Conservation (phyloP, 2,329 filamentous ascomycete genomes). For the Monilinia polystroma region DNA sequence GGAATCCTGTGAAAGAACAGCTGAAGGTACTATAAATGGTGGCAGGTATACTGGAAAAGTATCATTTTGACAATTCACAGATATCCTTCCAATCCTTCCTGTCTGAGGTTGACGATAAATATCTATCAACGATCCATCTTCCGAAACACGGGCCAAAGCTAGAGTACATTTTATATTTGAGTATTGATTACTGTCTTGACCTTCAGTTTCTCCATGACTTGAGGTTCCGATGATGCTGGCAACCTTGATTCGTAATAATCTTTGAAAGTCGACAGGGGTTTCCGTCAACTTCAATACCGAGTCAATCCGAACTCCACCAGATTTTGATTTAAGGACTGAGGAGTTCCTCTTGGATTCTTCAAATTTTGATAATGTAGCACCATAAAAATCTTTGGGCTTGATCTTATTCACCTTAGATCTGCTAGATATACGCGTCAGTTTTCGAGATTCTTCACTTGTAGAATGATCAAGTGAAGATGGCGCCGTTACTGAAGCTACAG, state of each 20-base stretch:
- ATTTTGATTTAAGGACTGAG: background rate
- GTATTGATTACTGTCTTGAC: slow-evolving; percentile 15
- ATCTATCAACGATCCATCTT: slow-evolving; percentile 26
- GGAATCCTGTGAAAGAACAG: slow-evolving; percentile 12
- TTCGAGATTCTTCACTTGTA: slow-evolving; percentile 27
- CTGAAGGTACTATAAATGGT: slow-evolving; percentile 15
- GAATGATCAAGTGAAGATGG: slow-evolving; percentile 26
- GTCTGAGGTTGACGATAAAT: slow-evolving; percentile 18
- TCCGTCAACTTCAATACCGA: slow-evolving; percentile 22
- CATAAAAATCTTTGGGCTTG: slow-evolving; percentile 30
- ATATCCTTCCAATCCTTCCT: slow-evolving; percentile 10
- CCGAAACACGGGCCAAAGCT: slow-evolving; percentile 28
- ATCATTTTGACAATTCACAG: background rate
- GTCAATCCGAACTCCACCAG: slow-evolving; percentile 15
- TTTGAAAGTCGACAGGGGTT: slow-evolving; percentile 27
- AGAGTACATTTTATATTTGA: slow-evolving; percentile 31
- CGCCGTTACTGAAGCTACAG: slow-evolving; percentile 5
- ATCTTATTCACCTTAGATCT: slow-evolving; percentile 25
- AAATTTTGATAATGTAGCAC: slow-evolving; percentile 5
- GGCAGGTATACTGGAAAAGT: slow-evolving; percentile 15
- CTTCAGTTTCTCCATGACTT: slow-evolving; percentile 4
- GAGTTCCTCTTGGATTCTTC: background rate
- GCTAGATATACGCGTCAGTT: slow-evolving; percentile 8
- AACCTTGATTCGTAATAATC: slow-evolving; percentile 32
- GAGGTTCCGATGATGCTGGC: slow-evolving; percentile 26